These are phyloP conservation scores for Poronia punctata DNA, from an alignment of 495 filamentous ascomycete species.

Conservation along the genomic window DNA sequence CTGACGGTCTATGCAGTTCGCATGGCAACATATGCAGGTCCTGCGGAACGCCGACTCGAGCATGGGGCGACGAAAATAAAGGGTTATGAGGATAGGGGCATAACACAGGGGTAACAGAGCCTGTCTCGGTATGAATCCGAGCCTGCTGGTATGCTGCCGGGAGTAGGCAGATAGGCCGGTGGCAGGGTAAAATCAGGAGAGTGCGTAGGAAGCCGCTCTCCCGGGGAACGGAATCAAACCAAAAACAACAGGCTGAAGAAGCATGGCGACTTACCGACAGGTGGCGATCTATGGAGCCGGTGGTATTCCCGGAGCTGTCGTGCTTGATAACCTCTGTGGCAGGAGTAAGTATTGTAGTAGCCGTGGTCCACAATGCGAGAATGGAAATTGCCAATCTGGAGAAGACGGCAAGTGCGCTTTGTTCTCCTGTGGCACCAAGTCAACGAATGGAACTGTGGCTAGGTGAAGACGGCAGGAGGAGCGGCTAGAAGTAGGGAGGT, in stretches of 20 bases:
- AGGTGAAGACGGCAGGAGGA: too few species aligned
- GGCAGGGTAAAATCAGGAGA: not conserved
- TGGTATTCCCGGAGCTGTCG: constrained; percentile 11
- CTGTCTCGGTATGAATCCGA: too few species aligned
- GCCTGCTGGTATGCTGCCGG: too few species aligned
- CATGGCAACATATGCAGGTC: constrained; percentile 11
- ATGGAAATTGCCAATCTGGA: constrained; percentile 3
- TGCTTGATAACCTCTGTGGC: not conserved
- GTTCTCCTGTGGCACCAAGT: not conserved
- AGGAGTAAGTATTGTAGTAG: not conserved
- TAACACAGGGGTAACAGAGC: not conserved
- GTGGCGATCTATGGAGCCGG: constrained; percentile 7
- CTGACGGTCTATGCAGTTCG: constrained; percentile 6
- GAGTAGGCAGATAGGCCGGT: not conserved
- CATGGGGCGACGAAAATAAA: too few species aligned
- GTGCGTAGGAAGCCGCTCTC: constrained; percentile 6
- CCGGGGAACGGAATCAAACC: constrained; percentile 16
- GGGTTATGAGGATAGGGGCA: not conserved
- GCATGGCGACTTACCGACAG: constrained; percentile 23
- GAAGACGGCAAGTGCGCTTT: constrained; percentile 2
- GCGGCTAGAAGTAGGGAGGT: too few species aligned
- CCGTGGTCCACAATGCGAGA: constrained; percentile 12
- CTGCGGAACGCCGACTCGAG: not conserved
- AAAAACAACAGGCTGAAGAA: constrained; percentile 25
- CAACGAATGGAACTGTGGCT: too few species aligned